These are phyloP conservation scores for Isabelozyma gotoi DNA, from an alignment of 805 yeast species.

Conservation along the genomic window DNA sequence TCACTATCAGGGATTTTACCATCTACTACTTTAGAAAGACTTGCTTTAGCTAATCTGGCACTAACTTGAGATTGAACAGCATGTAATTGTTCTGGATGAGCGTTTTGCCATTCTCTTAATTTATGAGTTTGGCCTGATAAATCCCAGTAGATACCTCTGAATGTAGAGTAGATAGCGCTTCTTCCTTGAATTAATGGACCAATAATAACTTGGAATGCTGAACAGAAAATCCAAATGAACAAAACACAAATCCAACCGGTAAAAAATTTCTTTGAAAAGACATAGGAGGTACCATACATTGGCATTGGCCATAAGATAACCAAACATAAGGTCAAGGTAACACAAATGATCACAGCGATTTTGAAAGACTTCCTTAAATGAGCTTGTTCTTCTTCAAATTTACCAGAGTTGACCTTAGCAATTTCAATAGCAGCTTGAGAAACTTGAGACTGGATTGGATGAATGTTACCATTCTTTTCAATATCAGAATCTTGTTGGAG, in stretches of 20 bases:
- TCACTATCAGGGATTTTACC: constrained; percentile 18
- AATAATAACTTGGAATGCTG: constrained; percentile 60
- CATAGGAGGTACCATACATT: constrained; percentile 78
- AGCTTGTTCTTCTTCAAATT: constrained; percentile 48
- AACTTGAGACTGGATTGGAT: constrained; percentile 37
- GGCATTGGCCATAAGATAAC: constrained; percentile 92
- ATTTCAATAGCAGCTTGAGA: constrained; percentile 40
- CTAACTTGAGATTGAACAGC: constrained; percentile 66
- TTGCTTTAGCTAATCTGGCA: constrained; percentile 22
- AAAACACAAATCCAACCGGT: constrained; percentile 88
- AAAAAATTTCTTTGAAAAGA: constrained; percentile 74
- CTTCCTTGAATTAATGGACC: constrained; percentile 79
- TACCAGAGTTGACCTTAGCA: constrained; percentile 22
- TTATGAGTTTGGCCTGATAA: constrained; percentile 71
- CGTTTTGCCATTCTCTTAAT: constrained; percentile 71
- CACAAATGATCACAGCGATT: constrained; percentile 60
- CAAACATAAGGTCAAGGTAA: constrained; percentile 59
- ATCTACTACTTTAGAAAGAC: constrained; percentile 17
- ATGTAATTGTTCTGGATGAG: constrained; percentile 73
- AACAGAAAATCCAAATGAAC: constrained; percentile 76
- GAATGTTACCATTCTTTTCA: constrained; percentile 17
- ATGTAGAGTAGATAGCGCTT: constrained; percentile 58
- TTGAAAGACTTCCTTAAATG: constrained; percentile 57
- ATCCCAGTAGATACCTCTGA: constrained; percentile 87
- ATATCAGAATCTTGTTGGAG: constrained; percentile 12